phyloP scores from a whole-genome alignment of 441 rosid genomes.

The Eruca vesicaria region DNA sequence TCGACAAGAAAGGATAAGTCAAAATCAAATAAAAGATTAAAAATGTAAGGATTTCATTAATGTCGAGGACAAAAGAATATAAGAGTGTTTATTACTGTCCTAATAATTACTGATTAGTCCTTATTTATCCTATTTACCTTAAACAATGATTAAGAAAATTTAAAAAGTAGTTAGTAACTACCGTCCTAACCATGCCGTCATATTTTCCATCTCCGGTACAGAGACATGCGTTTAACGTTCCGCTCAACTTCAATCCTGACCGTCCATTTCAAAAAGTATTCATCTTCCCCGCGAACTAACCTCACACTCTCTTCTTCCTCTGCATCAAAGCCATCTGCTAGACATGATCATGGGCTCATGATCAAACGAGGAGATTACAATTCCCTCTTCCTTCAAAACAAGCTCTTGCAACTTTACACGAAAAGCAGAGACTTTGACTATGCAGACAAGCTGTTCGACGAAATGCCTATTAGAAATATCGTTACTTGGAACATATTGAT shows the following conservation, averaged over 20 bases:
- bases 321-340: constrained; percentile 45
- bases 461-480: constrained; percentile 56
- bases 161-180: too few species aligned
- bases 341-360: constrained; percentile 41
- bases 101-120: background rate
- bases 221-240: constrained; percentile 18
- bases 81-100: background rate
- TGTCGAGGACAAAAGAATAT: too few species aligned
- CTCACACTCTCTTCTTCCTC: background rate
- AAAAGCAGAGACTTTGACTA: constrained; percentile 33
- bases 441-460: constrained; percentile 54
- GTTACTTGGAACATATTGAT: constrained; percentile 71
- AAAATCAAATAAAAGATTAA: too few species aligned
- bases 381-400: constrained; percentile 48
- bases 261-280: constrained; percentile 9
- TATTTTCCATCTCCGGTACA: too few species aligned
- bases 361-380: constrained; percentile 44
- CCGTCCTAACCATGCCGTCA: too few species aligned
- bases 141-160: background rate
- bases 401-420: constrained; percentile 45
- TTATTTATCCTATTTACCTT: background rate
- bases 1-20: too few species aligned
- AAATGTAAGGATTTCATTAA: too few species aligned
- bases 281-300: background rate
- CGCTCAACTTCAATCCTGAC: constrained; percentile 18